Evolutionary conservation across 257 asterid genomes (phyloP), one percentile per base, ranked within the genome.

Genomic region (Solanum neorickii): DNA sequence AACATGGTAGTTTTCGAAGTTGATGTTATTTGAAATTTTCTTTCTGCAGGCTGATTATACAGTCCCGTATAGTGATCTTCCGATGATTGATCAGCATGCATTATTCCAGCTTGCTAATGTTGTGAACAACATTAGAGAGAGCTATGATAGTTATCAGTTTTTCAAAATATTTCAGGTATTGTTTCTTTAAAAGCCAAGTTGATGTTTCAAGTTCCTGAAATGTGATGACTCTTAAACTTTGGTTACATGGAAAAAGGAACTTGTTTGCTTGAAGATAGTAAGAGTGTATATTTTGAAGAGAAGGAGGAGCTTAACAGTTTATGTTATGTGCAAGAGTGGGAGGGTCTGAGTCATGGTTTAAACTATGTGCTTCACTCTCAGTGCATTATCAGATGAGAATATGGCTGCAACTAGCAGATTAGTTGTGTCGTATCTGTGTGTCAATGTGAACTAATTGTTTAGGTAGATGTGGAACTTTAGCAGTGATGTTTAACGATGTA

Each of bases 121-220:
- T 31, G 94, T 93, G 89, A 92, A 93, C 88, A 95, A 89, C 93
- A 95, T 94, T 56, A 91, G 89, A 91, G 96, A 95, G 93, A 94
- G 96, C 96, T 97, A 97, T 70, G 97, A 97, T 87, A 88, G 85
- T 88, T 95, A 94, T 88, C 99, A 97, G 92, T 97, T 97, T 94
- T 97, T 93, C 93, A 97, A 93, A 91, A 95, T 94, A 86, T 97
- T 94, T 87, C 99, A 97, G 99, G 99, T 95, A 90, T 87, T 44
- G 82, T 60, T 77, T 56, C 66, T 47, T 46, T 47, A 29, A 76
- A 41, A 76, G 21, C 59, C 6, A 41, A 76, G 68, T 80, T 80
- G 27, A 46, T 47, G 44, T 80, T 47, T 80, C 85, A 46, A 47
- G 65, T 47, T 80, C 68, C 85, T 47, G 68, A 47, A 80, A 47